Conservation (phyloP, 2,329 filamentous ascomycete species). For the Aspergillus thermomutatus region DNA sequence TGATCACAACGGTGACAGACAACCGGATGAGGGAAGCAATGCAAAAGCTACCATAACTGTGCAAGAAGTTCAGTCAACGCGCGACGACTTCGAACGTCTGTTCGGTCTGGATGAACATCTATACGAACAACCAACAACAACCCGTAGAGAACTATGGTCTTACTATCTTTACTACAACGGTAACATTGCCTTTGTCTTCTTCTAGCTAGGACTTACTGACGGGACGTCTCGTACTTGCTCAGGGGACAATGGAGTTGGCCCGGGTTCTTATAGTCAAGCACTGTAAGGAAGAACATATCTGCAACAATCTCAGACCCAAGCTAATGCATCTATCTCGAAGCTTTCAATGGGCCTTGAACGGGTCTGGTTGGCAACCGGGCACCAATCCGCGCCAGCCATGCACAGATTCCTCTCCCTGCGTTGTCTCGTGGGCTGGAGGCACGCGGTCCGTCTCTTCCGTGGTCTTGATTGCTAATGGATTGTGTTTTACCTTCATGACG, state of each 20-base stretch:
- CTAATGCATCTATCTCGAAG: conserved; percentile 13
- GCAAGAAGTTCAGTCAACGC: conserved; percentile 19
- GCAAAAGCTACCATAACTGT: background rate
- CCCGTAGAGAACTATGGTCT: conserved; percentile 41
- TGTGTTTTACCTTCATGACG: conserved; percentile 43
- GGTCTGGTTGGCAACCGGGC: conserved; percentile 37
- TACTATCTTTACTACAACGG: conserved; percentile 47
- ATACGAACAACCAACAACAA: conserved; percentile 39
- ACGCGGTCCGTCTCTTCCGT: conserved; percentile 38
- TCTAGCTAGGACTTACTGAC: background rate
- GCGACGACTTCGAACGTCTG: conserved; percentile 33
- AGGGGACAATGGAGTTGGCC: conserved; percentile 44
- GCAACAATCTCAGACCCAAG: background rate
- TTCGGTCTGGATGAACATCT: conserved; percentile 36
- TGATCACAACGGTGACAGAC: background rate
- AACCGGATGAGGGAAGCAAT: background rate
- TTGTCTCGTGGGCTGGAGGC: conserved; percentile 39
- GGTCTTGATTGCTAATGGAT: conserved; percentile 41
- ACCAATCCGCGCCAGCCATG: conserved; percentile 31
- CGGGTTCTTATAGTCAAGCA: conserved; percentile 40
- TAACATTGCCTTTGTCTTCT: background rate
- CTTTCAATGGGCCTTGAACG: conserved; percentile 41
- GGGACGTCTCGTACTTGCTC: background rate
- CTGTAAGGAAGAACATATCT: conserved; percentile 21
- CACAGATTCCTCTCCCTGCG: conserved; percentile 34